phyloP scores from a whole-genome alignment of 1,284 basidiomycete species.

The Fomitopsis pinicola region DNA sequence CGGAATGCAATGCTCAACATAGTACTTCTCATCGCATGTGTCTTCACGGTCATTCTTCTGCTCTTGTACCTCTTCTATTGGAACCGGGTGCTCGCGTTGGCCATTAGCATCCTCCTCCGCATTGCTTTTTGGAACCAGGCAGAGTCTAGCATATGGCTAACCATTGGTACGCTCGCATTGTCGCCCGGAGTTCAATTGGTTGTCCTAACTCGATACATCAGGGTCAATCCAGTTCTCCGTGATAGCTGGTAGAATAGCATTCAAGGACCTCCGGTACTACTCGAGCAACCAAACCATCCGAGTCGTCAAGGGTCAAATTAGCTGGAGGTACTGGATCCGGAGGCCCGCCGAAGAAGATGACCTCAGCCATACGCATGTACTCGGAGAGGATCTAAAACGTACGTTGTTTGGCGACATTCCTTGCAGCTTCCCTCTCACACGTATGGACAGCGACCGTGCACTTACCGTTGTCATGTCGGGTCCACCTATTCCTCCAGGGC shows the following conservation, averaged over 20 bases:
- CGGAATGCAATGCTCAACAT: conserved; percentile 44
- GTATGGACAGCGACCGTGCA: conserved; percentile 23
- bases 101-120: conserved; percentile 58
- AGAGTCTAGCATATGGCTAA: conserved; percentile 68
- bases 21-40: conserved; percentile 65
- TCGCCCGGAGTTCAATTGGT: neutral
- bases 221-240: conserved; percentile 90
- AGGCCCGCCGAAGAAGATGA: conserved; percentile 63
- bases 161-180: conserved; percentile 53
- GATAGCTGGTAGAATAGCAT: conserved; percentile 79
- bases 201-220: conserved; percentile 21
- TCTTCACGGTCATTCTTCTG: conserved; percentile 69
- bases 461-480: conserved; percentile 61
- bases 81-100: conserved; percentile 75
- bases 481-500: conserved; percentile 76
- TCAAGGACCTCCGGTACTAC: conserved; percentile 85
- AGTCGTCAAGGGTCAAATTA: conserved; percentile 78
- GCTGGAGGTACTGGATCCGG: conserved; percentile 92
- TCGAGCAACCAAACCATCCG: conserved; percentile 86
- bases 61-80: conserved; percentile 85
- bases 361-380: conserved; percentile 48
- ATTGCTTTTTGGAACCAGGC: conserved; percentile 70
- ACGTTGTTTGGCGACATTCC: conserved; percentile 16
- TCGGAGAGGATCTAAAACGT: conserved; percentile 45
- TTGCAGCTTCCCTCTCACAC: neutral